Evolutionary conservation across 1,139 yeast species (phyloP), one percentile per base, ranked within the genome.

Genomic region (Yamadazyma jaroonii): DNA sequence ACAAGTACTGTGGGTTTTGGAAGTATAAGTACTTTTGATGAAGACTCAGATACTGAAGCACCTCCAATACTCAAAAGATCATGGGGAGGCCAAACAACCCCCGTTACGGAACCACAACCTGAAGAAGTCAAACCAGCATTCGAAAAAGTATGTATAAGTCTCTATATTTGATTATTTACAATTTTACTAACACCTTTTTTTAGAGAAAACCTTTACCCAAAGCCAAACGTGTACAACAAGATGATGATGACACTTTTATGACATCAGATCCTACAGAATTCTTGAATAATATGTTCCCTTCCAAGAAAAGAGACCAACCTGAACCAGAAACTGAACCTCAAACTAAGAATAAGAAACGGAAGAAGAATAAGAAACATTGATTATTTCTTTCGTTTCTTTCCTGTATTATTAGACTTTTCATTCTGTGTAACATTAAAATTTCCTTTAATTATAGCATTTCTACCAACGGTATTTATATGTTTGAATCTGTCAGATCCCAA

Each of bases 401-500:
- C 36, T 34, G 36, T 34, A 48, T 55, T 47, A 43, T 49, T 47
- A 29, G 36, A 45, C 39, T 40, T 49, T 39, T 22, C 38, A 34
- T 40, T 37, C 22, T 33, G 38, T 43, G 41, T 39, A 32, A 35
- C 27, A 54, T 48, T 45, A 32, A 81, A 77, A 0, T 77, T 79
- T 1, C 88, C 95, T 39, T 66, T 72, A 1, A 83, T 62, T 1
- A 92, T 71, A 0, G 89, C 96, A 38, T 89, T 94, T 51, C 97
- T 67, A 0, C 97, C 94, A 1, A 88, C 79, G 3, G 90, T 73
- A 52, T 90, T 92, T 43, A 92, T 94, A 57, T 92, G 98, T 53
- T 86, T 89, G 67, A 92, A 92, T 44, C 97, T 65, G 56, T 88
- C 97, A 0, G 97, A 94, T 0, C 98, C 98, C 22, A 92, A 62